A percentile compares a stretch with the other conserved stretches of the same genome.
phyloP scores from a whole-genome alignment of 768 basidiomycete genomes.

The Tephrocybe sp. region DNA sequence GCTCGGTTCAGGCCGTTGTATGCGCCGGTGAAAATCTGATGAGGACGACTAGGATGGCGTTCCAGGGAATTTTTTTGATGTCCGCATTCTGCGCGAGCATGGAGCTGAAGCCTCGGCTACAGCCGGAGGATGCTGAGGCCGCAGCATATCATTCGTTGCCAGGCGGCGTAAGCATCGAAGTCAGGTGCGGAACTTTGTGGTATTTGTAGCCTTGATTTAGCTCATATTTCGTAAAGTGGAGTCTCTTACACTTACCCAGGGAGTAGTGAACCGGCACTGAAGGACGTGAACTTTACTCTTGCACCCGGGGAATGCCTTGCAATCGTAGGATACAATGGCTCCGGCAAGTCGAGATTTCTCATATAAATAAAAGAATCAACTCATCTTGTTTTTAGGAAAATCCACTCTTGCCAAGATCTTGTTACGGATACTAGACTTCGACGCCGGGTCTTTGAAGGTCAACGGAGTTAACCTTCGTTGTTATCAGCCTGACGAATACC shows the following conservation, averaged over 20 bases:
- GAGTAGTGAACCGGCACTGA: conserved; percentile 62
- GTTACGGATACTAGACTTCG: conserved; percentile 76
- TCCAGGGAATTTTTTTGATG: conserved; percentile 85
- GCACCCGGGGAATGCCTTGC: conserved; percentile 79
- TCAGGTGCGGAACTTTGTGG: conserved; percentile 46
- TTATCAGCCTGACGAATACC: conserved; percentile 68
- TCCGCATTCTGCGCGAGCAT: conserved; percentile 82
- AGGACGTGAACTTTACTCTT: conserved; percentile 68
- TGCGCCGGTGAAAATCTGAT: conserved; percentile 63
- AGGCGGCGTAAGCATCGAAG: conserved; percentile 70
- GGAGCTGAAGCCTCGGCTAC: conserved; percentile 65
- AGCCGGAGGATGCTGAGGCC: conserved; percentile 55
- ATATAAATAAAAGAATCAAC: not conserved
- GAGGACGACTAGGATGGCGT: conserved; percentile 70
- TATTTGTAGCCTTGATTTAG: conserved; percentile 6
- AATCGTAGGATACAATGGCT: conserved; percentile 84
- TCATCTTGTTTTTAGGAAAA: conserved; percentile 56
- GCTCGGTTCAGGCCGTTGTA: conserved; percentile 71
- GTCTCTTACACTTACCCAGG: conserved; percentile 81
- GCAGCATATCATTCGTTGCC: conserved; percentile 46
- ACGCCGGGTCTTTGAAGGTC: conserved; percentile 64
- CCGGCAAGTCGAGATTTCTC: conserved; percentile 46
- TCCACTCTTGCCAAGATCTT: conserved; percentile 84
- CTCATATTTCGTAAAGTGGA: conserved; percentile 26
- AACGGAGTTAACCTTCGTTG: conserved; percentile 71